Evolutionary conservation across 768 basidiomycete species (phyloP), one percentile per base, ranked within the genome.

Genomic region (Amanita brunnescens): DNA sequence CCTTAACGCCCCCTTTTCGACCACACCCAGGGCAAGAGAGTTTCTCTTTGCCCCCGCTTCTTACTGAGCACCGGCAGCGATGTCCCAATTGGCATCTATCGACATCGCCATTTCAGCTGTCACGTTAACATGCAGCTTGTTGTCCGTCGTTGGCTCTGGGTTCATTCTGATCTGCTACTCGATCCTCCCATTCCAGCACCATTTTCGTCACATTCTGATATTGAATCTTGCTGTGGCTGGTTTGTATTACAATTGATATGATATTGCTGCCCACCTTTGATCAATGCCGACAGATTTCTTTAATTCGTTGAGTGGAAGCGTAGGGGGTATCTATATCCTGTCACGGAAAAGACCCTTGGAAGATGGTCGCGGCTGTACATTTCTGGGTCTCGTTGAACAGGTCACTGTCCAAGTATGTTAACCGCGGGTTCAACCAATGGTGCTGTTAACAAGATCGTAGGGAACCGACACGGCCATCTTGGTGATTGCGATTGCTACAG

Each of bases 131-230:
- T 45, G 50, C 6, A 40, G 54, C 44, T 34, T 55, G 37, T 43
- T 55, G 26, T 57, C 56, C 4, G 33, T 45, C 26, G 10, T 58
- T 13, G 55, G 55, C 14, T 34, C 57, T 26, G 53, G 49, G 14
- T 56, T 54, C 20, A 56, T 56, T 32, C 46, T 58, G 26, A 16
- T 58, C 13, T 56, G 55, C 32, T 58, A 58, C 33, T 44, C 53
- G 6, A 43, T 53, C 16, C 34, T 55, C 2, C 56, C 54, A 6
- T 34, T 53, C 14, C 46, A 45, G 9, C 26, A 40, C 9, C 57
- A 58, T 33, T 58, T 58, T 26, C 51, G 57, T 14, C 57, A 58
- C 38, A 44, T 54, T 20, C 38, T 58, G 9, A 58, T 58, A 29
- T 21, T 58, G 12, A 58, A 58, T 30, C 49, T 58, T 7, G 55